These are phyloP conservation scores for Candida fluviatilis DNA, from an alignment of 805 yeast species.

Conservation along the genomic window DNA sequence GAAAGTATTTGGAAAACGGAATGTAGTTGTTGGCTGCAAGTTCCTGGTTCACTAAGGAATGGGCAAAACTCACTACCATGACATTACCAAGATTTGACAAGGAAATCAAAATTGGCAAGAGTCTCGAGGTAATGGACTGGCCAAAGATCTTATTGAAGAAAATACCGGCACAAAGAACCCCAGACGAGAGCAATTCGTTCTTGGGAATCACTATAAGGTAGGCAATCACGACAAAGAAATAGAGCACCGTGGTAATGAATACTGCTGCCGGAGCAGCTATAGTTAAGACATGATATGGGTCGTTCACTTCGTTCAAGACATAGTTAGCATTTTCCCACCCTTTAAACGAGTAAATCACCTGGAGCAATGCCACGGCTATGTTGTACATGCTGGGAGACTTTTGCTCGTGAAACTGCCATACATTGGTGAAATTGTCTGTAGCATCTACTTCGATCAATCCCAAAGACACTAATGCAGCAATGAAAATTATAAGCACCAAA, in stretches of 20 bases:
- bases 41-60: constrained; percentile 55
- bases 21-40: constrained; percentile 48
- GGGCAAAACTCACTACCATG: constrained; percentile 60
- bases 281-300: constrained; percentile 55
- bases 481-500: constrained; percentile 43
- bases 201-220: constrained; percentile 52
- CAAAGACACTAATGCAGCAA: constrained; percentile 41
- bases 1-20: constrained; percentile 47
- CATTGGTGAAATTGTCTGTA: constrained; percentile 22
- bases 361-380: constrained; percentile 51
- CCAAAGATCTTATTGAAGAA: constrained; percentile 59
- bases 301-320: constrained; percentile 53
- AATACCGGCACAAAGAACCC: constrained; percentile 61
- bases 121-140: constrained; percentile 42
- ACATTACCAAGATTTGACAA: constrained; percentile 63
- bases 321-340: constrained; percentile 72
- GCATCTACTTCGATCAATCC: constrained; percentile 24
- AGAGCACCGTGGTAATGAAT: constrained; percentile 46
- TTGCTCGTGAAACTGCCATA: constrained; percentile 26
- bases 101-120: constrained; percentile 56
- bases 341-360: constrained; percentile 59
- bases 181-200: constrained; percentile 46
- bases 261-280: constrained; percentile 61
- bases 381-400: constrained; percentile 39
- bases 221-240: constrained; percentile 54